Conservation (phyloP, 2,329 filamentous ascomycete species). For the Dothideomycetes sp. region DNA sequence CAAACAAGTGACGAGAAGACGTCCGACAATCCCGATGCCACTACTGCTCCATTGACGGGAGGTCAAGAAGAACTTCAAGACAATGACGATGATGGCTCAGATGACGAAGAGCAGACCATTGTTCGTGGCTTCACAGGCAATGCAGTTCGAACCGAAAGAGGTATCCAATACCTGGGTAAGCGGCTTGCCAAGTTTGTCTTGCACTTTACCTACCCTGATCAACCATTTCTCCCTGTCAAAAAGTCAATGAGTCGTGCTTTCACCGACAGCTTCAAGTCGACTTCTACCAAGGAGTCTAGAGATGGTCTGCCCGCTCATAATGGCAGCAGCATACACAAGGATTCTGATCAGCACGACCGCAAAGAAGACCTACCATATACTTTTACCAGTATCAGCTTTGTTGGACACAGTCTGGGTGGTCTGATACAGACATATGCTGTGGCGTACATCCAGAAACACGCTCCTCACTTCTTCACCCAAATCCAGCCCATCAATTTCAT, state of each 20-base stretch:
- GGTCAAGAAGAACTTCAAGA: constrained; percentile 36
- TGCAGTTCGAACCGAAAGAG: constrained; percentile 79
- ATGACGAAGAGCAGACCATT: constrained; percentile 74
- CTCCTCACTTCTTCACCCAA: constrained; percentile 74
- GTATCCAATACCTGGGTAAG: constrained; percentile 95
- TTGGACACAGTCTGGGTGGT: constrained; percentile 84
- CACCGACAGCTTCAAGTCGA: constrained; percentile 35
- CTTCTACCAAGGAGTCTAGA: constrained; percentile 32
- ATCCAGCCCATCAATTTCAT: constrained; percentile 90
- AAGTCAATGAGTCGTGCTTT: constrained; percentile 39
- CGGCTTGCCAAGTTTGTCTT: constrained; percentile 85
- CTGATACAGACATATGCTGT: constrained; percentile 88
- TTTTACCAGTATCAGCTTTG: constrained; percentile 89
- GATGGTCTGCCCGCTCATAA: constrained; percentile 43
- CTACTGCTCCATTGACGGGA: constrained; percentile 37
- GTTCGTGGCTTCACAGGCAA: constrained; percentile 87
- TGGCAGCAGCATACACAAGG: constrained; percentile 48
- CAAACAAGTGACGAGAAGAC: constrained; percentile 17
- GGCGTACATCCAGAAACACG: constrained; percentile 94
- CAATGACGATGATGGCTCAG: constrained; percentile 38
- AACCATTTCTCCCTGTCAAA: constrained; percentile 67
- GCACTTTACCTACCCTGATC: constrained; percentile 83
- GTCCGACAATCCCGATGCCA: constrained; percentile 13
- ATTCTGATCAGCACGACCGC: constrained; percentile 27
- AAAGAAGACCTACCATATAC: constrained; percentile 52